Evolutionary conservation across 768 basidiomycete genomes (phyloP).

Genomic region (Coprinellus aureogranulatus): DNA sequence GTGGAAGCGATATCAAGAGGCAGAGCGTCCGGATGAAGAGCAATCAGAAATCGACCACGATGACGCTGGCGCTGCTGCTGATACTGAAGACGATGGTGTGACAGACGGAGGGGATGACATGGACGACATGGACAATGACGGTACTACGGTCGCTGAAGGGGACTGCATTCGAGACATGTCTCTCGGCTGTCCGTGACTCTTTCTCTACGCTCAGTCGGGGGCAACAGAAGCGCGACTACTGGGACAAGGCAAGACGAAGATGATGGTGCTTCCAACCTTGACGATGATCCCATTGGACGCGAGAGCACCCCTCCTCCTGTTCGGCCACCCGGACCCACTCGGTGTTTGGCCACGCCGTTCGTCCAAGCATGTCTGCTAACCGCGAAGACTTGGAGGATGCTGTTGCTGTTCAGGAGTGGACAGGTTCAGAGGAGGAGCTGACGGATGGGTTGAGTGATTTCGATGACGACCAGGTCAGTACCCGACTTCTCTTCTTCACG

Average conservation of each 20-base stretch:
- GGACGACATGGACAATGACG: slow-evolving; percentile 36
- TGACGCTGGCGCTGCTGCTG: slow-evolving; percentile 11
- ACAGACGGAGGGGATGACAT: slow-evolving; percentile 33
- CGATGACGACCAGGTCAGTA: slow-evolving; percentile 70
- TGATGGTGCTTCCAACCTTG: slow-evolving; percentile 45
- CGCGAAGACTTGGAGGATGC: slow-evolving; percentile 29
- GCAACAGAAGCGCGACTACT: slow-evolving; percentile 38
- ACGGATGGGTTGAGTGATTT: slow-evolving; percentile 30
- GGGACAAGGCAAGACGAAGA: slow-evolving; percentile 22
- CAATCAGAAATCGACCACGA: slow-evolving; percentile 14
- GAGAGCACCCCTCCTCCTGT: not conserved
- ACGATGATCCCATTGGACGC: slow-evolving; percentile 14
- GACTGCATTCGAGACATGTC: slow-evolving; percentile 45
- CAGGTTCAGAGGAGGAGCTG: slow-evolving; percentile 68
- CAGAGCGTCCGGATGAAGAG: slow-evolving; percentile 23
- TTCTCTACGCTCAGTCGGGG: slow-evolving; percentile 62
- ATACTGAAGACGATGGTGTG: slow-evolving; percentile 22
- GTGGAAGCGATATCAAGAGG: slow-evolving; percentile 29
- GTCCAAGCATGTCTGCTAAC: slow-evolving; percentile 3
- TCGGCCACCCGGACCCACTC: slow-evolving; percentile 6
- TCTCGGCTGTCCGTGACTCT: slow-evolving; percentile 74
- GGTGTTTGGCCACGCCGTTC: slow-evolving; percentile 4
- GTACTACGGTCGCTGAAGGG: slow-evolving; percentile 20
- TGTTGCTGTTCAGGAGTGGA: slow-evolving; percentile 71
- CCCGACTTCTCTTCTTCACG: slow-evolving; percentile 12